Conservation (phyloP, 139 green algal genomes). For the Ettlia oleoabundans region DNA sequence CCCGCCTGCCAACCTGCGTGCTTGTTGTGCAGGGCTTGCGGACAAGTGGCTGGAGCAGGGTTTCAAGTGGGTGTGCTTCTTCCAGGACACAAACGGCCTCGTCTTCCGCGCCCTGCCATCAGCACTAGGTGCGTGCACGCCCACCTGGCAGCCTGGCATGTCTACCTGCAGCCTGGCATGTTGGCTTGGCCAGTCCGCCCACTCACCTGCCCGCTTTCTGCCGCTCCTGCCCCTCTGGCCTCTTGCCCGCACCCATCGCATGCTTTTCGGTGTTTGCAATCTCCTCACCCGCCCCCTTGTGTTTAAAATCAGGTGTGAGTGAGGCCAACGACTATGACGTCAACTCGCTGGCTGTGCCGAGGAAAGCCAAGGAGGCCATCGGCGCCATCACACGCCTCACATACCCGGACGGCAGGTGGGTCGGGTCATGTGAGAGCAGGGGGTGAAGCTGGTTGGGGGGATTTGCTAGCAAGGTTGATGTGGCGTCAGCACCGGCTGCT, state of each 20-base stretch:
- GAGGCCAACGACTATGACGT: conserved; percentile 82
- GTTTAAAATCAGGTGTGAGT: conserved; percentile 78
- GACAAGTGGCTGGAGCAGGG: conserved; percentile 74
- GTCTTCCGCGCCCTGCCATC: conserved; percentile 91
- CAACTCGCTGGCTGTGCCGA: conserved; percentile 93
- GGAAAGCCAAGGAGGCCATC: conserved; percentile 96
- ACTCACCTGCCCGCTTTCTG: no score
- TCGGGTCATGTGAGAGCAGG: not conserved
- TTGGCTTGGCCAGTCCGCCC: no score
- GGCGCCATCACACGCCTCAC: conserved; percentile 82
- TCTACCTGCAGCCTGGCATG: no score
- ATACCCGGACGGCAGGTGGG: conserved; percentile 53
- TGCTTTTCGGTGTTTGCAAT: no score
- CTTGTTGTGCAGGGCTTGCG: conserved; percentile 43
- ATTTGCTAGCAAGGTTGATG: no score
- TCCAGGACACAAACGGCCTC: conserved; percentile 98
- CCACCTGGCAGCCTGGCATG: no score
- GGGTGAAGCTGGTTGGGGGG: not conserved
- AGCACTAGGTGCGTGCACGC: conserved; percentile 77
- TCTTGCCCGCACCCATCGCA: no score
- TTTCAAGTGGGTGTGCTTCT: conserved; percentile 96
- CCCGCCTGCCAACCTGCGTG: no score
- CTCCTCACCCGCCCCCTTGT: not conserved
- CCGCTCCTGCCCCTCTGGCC: no score
- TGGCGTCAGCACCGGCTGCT: no score